phyloP scores from a whole-genome alignment of 148 eudicot species.

The Linanthus parryae region DNA sequence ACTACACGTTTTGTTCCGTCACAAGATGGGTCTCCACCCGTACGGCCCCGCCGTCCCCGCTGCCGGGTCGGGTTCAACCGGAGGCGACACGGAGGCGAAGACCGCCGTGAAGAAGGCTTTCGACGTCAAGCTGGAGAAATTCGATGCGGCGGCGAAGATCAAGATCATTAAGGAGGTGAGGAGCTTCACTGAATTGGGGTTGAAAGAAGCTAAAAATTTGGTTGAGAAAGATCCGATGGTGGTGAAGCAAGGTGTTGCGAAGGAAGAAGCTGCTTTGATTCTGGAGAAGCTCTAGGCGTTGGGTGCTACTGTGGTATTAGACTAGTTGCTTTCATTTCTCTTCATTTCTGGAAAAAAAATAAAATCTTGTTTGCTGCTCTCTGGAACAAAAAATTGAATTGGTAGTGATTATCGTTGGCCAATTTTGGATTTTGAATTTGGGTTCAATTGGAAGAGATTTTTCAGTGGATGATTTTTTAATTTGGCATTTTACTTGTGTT shows the following conservation, averaged over 20 bases:
- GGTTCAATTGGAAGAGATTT: no score
- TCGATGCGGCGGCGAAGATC: conserved; percentile 61
- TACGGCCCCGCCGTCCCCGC: conserved; percentile 21
- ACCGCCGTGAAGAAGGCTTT: conserved; percentile 59
- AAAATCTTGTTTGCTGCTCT: neutral
- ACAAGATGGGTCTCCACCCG: conserved; percentile 53
- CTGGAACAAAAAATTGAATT: no score
- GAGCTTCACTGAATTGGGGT: conserved; percentile 51
- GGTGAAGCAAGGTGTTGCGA: conserved; percentile 59
- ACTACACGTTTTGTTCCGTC: conserved; percentile 48
- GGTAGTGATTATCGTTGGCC: no score
- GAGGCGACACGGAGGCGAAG: conserved; percentile 19
- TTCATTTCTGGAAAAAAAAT: neutral
- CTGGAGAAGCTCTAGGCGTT: conserved; percentile 59
- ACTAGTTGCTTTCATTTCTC: conserved; percentile 25
- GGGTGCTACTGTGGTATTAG: conserved; percentile 83
- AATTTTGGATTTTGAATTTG: no score
- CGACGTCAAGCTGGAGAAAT: conserved; percentile 75
- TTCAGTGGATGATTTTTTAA: no score
- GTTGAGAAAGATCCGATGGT: conserved; percentile 74
- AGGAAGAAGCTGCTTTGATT: conserved; percentile 66
- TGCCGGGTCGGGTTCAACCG: conserved; percentile 13
- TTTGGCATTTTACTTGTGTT: no score
- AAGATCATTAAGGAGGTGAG: conserved; percentile 79
- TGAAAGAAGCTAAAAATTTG: conserved; percentile 82